Evolutionary conservation across 768 basidiomycete genomes (phyloP), one percentile per base, ranked within the genome.

Genomic region (Floccularia luteovirens): DNA sequence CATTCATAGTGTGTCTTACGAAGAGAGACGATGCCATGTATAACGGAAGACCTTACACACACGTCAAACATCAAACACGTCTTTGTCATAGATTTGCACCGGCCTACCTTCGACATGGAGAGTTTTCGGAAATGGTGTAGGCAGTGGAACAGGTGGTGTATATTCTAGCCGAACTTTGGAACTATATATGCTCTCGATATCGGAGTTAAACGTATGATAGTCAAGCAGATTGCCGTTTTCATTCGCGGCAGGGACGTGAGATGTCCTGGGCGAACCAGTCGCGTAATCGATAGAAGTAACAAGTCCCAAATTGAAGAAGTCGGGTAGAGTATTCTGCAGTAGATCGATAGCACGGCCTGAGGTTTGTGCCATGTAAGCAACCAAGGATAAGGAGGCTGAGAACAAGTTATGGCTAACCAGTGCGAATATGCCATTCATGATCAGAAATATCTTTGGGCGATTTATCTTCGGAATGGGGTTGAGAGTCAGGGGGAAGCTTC

Each of bases 341-440:
- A 83, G 61, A 51, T 77, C 73, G 39, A 84, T 79, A 2, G 79
- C 82, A 24, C 84, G 78, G 36, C 85, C 86, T 89, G 32, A 16
- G 28, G 21, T 44, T 17, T 23, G 24, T 25, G n/a, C 45, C 21
- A 30, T 39, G 39, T 30, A 41, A 22, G 11, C 22, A 33, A 21
- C 31, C 25, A 30, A 36, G 23, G 17, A 35, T 24, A 14, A 27
- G 19, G 24, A 4, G 5, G 25, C 16, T 10, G 39, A 10, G 19
- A 33, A 36, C 24, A 24, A 48, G 38, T 28, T 28, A 8, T 36
- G 24, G 40, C 54, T 50, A 56, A 81, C 86, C 84, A 50, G 82
- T 84, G 19, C 82, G 77, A 36, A 87, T 69, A 51, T 85, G 76
- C 85, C 85, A 89, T 49, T 89, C 86, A 5, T 68, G 64, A 55